phyloP scores from a whole-genome alignment of 441 rosid species.

The Erysimum cheiri region DNA sequence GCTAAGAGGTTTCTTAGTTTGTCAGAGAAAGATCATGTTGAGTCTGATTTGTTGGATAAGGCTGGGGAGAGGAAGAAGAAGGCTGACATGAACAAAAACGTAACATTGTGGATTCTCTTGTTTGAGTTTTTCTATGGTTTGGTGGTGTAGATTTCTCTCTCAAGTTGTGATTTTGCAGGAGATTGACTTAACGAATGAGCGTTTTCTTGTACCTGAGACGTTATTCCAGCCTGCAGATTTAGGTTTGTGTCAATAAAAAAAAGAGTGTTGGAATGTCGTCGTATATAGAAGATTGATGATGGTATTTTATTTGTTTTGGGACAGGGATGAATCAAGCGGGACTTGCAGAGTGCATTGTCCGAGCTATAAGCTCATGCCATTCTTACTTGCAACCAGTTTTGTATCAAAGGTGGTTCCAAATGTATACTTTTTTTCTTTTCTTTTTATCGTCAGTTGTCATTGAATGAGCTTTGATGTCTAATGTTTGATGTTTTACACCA shows the following conservation, averaged over 20 bases:
- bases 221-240: conserved; percentile 92
- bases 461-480: conserved; percentile 25
- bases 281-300: conserved; percentile 20
- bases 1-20: conserved; percentile 58
- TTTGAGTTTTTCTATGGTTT: background rate
- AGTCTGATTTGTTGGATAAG: conserved; percentile 45
- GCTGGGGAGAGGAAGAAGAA: conserved; percentile 58
- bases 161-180: conserved; percentile 57
- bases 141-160: background rate
- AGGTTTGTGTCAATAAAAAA: conserved; percentile 52
- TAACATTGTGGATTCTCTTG: conserved; percentile 18
- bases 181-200: conserved; percentile 92
- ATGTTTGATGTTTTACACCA: conserved; percentile 47
- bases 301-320: conserved; percentile 13
- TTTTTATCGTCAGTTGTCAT: conserved; percentile 15
- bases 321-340: conserved; percentile 98
- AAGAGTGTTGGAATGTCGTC: background rate
- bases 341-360: conserved; percentile 92
- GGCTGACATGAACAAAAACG: conserved; percentile 75
- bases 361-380: conserved; percentile 88
- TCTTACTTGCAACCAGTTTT: conserved; percentile 87
- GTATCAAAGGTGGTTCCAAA: conserved; percentile 67
- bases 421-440: background rate
- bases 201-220: conserved; percentile 94
- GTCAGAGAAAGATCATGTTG: conserved; percentile 37